phyloP scores from a whole-genome alignment of 192 early-diverging fungal species.

The Dimargaris xerosporica region DNA sequence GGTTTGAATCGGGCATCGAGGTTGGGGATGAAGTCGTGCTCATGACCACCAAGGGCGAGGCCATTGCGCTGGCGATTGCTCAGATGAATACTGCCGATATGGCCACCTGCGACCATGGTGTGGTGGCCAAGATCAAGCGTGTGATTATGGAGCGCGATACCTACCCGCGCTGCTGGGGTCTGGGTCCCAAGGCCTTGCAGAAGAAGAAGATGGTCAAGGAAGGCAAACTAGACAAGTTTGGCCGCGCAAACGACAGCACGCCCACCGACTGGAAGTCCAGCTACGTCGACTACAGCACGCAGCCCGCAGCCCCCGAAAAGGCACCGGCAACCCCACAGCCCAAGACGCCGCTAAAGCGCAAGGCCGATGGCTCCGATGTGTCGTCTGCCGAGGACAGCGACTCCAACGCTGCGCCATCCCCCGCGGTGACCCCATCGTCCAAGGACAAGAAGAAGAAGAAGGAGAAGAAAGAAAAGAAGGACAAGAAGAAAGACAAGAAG shows the following conservation, averaged over 20 bases:
- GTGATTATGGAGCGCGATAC: slow-evolving; percentile 99
- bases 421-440: slow-evolving; percentile 18
- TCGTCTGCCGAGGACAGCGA: slow-evolving; percentile 24
- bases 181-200: slow-evolving; percentile 86
- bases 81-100: slow-evolving; percentile 97
- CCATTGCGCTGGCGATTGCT: slow-evolving; percentile 93
- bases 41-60: slow-evolving; percentile 99
- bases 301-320: slow-evolving; percentile 17
- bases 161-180: slow-evolving; percentile 94
- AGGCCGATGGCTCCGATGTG: slow-evolving; percentile 15
- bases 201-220: slow-evolving; percentile 99
- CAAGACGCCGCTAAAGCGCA: slow-evolving; percentile 10
- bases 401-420: slow-evolving; percentile 15
- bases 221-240: slow-evolving; percentile 96
- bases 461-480: slow-evolving; percentile 29
- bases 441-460: slow-evolving; percentile 22
- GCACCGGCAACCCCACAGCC: slow-evolving; percentile 3
- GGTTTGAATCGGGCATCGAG: slow-evolving; percentile 91
- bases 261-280: slow-evolving; percentile 69
- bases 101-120: slow-evolving; percentile 91
- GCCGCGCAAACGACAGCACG: slow-evolving; percentile 73
- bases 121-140: slow-evolving; percentile 98
- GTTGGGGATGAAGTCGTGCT: slow-evolving; percentile 93
- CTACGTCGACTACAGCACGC: slow-evolving; percentile 50
- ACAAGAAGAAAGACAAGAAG: slow-evolving; percentile 34